Conservation (phyloP, 768 basidiomycete species). For the Lactarius hatsudake region DNA sequence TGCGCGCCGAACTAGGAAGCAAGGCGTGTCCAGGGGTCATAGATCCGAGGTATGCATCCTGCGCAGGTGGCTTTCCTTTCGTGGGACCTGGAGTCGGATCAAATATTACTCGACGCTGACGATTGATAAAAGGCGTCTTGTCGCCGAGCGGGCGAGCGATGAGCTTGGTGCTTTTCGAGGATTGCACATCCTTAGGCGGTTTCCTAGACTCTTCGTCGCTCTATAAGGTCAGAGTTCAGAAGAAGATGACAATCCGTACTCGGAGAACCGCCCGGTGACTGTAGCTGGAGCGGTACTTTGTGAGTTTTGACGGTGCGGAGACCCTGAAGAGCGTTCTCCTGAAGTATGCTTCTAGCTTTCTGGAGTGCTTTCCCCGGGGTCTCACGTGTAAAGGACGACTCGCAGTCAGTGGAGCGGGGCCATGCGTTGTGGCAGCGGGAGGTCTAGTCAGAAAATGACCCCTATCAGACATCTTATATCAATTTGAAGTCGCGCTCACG, state of each 20-base stretch:
- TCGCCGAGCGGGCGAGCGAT: conserved; percentile 56
- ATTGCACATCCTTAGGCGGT: conserved; percentile 3
- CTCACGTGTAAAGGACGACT: conserved; percentile 34
- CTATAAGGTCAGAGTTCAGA: conserved; percentile 3
- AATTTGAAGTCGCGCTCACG: no score
- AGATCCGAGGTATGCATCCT: conserved; percentile 33
- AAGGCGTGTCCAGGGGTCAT: conserved; percentile 41
- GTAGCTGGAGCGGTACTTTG: conserved; percentile 28
- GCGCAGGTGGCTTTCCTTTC: conserved; percentile 37
- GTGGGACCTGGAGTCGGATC: conserved; percentile 33
- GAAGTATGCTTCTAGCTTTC: conserved; percentile 39
- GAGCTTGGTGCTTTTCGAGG: conserved; percentile 29
- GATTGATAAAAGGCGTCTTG: conserved; percentile 77
- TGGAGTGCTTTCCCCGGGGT: conserved; percentile 53
- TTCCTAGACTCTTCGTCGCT: conserved; percentile 22
- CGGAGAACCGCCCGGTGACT: conserved; percentile 39
- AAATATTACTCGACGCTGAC: conserved; percentile 38
- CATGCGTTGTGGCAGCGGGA: conserved; percentile 18
- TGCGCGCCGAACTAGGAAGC: conserved; percentile 67
- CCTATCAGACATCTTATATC: no score
- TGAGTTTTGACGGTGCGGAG: conserved; percentile 45
- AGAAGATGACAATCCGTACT: conserved; percentile 16
- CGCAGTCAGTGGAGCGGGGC: conserved; percentile 31
- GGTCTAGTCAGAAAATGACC: no score
- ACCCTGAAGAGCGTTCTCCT: conserved; percentile 49